Percentiles rank a stretch among this genome's conserved stretches.
Conservation (phyloP, 352 stramenopile species). For the Phytopythium litorale region DNA sequence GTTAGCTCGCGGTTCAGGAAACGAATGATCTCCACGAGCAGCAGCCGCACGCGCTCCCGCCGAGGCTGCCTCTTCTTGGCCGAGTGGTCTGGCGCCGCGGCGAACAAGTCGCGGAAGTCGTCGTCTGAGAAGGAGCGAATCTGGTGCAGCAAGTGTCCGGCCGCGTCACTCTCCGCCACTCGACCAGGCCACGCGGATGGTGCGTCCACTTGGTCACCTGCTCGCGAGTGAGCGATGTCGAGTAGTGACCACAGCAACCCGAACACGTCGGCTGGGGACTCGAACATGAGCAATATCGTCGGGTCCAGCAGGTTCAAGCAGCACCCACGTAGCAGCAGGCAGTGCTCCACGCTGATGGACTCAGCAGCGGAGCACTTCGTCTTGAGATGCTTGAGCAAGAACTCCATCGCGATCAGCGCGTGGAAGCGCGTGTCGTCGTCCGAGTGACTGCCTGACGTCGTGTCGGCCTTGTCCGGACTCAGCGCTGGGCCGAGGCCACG, state of each 20-base stretch:
- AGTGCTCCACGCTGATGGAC: slow-evolving; percentile 10
- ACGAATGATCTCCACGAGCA: slow-evolving; percentile 37
- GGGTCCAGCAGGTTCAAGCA: slow-evolving; percentile 41
- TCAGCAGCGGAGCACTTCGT: slow-evolving; percentile 12
- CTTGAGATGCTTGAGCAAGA: slow-evolving; percentile 27
- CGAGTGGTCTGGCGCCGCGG: slow-evolving; percentile 18
- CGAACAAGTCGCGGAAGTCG: slow-evolving; percentile 28
- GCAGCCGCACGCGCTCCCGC: slow-evolving; percentile 36
- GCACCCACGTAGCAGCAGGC: slow-evolving; percentile 28
- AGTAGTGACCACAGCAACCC: slow-evolving; percentile 26
- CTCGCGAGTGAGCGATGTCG: background rate
- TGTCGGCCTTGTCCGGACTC: background rate
- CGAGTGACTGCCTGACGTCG: background rate
- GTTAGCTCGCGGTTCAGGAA: slow-evolving; percentile 29
- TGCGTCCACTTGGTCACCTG: background rate
- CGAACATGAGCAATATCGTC: slow-evolving; percentile 51
- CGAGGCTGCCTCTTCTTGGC: slow-evolving; percentile 46
- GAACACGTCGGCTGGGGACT: slow-evolving; percentile 44
- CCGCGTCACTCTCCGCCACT: slow-evolving; percentile 9
- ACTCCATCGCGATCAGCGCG: slow-evolving; percentile 31
- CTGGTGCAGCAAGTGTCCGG: slow-evolving; percentile 28
- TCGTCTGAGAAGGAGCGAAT: slow-evolving; percentile 31
- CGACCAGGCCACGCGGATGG: background rate
- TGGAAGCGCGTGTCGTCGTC: slow-evolving; percentile 28
- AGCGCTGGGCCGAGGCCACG: slow-evolving; percentile 11